Evolutionary conservation across 805 yeast species (phyloP).

Genomic region (Kodamaea sagamina): DNA sequence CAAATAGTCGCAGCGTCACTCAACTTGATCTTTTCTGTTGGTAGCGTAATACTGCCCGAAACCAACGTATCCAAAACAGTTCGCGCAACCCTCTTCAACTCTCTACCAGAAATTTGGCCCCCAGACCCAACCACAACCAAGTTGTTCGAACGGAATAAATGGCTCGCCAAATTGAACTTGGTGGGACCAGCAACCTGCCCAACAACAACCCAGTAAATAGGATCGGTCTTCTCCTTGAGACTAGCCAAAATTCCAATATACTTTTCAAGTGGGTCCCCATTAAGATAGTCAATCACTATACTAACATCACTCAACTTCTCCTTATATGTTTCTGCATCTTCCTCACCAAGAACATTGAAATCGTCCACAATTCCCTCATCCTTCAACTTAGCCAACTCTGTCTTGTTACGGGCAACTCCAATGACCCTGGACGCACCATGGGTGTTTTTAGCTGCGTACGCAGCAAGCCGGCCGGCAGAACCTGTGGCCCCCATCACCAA

Average conservation of each 20-base stretch:
- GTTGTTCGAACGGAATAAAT: constrained; percentile 13
- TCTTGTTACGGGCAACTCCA: constrained; percentile 12
- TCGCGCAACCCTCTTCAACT: neutral
- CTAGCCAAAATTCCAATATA: constrained; percentile 1
- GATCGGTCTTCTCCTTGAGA: constrained; percentile 6
- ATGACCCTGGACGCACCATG: constrained; percentile 14
- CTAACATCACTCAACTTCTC: constrained; percentile 11
- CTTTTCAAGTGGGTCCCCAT: constrained; percentile 12
- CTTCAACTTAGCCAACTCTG: constrained; percentile 7
- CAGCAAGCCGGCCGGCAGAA: constrained; percentile 13
- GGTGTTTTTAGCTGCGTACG: constrained; percentile 12
- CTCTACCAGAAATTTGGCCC: constrained; percentile 8
- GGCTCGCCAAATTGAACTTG: constrained; percentile 8
- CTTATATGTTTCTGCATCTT: constrained; percentile 2
- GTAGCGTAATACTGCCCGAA: constrained; percentile 3
- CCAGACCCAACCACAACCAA: constrained; percentile 16
- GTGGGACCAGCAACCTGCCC: constrained; percentile 15
- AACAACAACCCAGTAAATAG: constrained; percentile 14
- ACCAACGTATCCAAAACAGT: constrained; percentile 10
- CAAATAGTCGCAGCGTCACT: constrained; percentile 12
- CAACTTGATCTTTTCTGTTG: constrained; percentile 3
- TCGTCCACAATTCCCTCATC: constrained; percentile 10
- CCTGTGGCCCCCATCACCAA: constrained; percentile 16
- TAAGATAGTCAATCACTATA: constrained; percentile 15
- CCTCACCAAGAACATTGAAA: neutral